Percentiles rank a stretch among this genome's conserved stretches.
These are phyloP conservation scores for Obba rivulosa DNA, from an alignment of 768 basidiomycete species.

Conservation along the genomic window DNA sequence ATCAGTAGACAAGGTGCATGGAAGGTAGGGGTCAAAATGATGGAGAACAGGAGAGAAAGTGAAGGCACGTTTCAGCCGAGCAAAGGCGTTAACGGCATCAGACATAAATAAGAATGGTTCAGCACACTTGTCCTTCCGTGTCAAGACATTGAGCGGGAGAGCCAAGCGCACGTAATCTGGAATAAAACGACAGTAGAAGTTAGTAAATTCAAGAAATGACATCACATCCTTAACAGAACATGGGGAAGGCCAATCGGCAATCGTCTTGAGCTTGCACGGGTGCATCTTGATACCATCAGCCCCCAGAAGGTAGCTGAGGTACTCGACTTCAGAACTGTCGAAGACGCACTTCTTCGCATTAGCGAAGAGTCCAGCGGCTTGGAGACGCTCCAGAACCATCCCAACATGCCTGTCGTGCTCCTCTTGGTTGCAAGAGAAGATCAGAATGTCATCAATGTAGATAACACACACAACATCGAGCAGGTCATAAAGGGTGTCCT, in stretches of 20 bases:
- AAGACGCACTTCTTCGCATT: constrained; percentile 33
- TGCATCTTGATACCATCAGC: constrained; percentile 32
- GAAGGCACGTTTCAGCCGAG: constrained; percentile 22
- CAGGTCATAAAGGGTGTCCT: constrained; percentile 9
- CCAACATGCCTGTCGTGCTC: constrained; percentile 14
- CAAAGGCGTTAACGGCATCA: constrained; percentile 19
- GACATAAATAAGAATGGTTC: constrained; percentile 15
- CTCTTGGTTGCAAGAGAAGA: constrained; percentile 9
- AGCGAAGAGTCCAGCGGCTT: constrained; percentile 24
- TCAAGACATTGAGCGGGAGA: constrained; percentile 24
- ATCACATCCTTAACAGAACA: constrained; percentile 23
- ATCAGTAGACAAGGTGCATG: constrained; percentile 15
- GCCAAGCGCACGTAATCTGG: constrained; percentile 28
- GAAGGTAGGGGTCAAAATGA: constrained; percentile 13
- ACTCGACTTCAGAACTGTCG: constrained; percentile 31
- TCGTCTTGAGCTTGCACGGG: constrained; percentile 31
- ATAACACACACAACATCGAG: constrained; percentile 19
- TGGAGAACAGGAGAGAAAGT: constrained; percentile 13
- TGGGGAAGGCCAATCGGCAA: constrained; percentile 25
- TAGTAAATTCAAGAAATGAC: constrained; percentile 27
- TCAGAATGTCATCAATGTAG: constrained; percentile 16
- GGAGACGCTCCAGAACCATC: constrained; percentile 20
- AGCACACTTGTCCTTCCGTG: constrained; percentile 15
- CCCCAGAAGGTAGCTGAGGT: constrained; percentile 35
- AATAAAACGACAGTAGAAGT: constrained; percentile 30